phyloP scores from a whole-genome alignment of 176 grass and related monocot genomes.

The Avena insularis region DNA sequence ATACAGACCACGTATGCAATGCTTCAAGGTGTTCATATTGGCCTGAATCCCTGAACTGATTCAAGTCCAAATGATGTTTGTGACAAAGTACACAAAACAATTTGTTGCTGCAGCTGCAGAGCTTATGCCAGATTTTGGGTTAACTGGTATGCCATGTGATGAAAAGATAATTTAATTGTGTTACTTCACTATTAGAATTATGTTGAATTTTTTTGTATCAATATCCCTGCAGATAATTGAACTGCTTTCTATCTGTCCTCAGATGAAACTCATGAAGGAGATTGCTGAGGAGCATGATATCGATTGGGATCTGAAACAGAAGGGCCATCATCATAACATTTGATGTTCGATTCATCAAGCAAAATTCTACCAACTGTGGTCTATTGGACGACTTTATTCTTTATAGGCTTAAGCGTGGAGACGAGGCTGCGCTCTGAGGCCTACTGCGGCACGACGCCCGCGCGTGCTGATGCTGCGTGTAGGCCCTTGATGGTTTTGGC shows the following conservation, averaged over 20 bases:
- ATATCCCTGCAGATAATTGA: conserved; percentile 76
- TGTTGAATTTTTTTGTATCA: background rate
- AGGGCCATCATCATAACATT: too few relatives aligned
- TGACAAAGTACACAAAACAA: conserved; percentile 79
- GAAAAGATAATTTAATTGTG: conserved; percentile 10
- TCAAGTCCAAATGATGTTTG: conserved; percentile 91
- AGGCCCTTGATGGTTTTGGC: too few relatives aligned
- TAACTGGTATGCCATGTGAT: conserved; percentile 75
- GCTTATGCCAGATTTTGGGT: conserved; percentile 87
- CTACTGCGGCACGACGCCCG: too few relatives aligned
- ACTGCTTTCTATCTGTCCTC: conserved; percentile 82
- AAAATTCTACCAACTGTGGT: too few relatives aligned
- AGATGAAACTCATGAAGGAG: conserved; percentile 91
- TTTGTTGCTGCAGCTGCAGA: conserved; percentile 75
- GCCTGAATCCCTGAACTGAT: conserved; percentile 55
- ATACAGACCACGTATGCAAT: background rate
- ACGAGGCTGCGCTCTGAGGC: too few relatives aligned
- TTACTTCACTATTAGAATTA: conserved; percentile 6
- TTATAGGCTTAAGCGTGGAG: too few relatives aligned
- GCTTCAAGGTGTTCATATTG: conserved; percentile 89
- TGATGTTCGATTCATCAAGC: too few relatives aligned
- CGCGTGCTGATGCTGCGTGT: too few relatives aligned
- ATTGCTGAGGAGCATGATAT: conserved; percentile 91
- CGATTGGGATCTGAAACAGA: conserved; percentile 68
- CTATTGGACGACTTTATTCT: too few relatives aligned